phyloP scores from a whole-genome alignment of 805 yeast genomes.

The Henningerozyma blattae region DNA sequence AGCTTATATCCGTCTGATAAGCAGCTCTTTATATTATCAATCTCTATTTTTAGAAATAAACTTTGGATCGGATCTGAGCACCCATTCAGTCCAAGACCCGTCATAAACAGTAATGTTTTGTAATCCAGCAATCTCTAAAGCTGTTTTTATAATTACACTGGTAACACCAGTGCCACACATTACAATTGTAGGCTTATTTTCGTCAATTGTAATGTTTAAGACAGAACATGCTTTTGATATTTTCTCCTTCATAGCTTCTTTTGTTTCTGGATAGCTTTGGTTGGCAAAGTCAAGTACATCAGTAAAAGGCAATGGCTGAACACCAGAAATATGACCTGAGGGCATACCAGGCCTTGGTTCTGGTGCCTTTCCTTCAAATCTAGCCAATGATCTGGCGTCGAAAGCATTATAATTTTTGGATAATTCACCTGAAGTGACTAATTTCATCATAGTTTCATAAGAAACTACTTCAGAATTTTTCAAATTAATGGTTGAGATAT shows the following conservation, averaged over 20 bases:
- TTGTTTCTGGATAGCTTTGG: constrained; percentile 34
- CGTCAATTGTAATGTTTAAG: constrained; percentile 25
- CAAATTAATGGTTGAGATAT: constrained; percentile 26
- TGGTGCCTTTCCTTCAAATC: constrained; percentile 70
- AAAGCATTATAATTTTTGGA: constrained; percentile 40
- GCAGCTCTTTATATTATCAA: no score
- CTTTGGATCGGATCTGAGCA: constrained; percentile 12
- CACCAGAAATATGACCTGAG: constrained; percentile 83
- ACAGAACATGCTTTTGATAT: constrained; percentile 36
- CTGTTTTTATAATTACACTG: constrained; percentile 77
- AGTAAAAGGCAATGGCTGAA: constrained; percentile 64
- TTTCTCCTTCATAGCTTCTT: constrained; percentile 24
- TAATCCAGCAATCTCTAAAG: constrained; percentile 45
- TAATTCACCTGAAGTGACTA: constrained; percentile 39
- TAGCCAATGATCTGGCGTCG: constrained; percentile 70
- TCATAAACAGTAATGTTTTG: constrained; percentile 53
- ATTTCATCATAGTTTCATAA: constrained; percentile 51
- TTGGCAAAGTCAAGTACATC: constrained; percentile 40
- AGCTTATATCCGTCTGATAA: no score
- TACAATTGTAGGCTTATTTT: constrained; percentile 57
- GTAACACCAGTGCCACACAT: constrained; percentile 97
- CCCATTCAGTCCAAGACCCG: constrained; percentile 64
- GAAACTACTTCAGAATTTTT: constrained; percentile 41
- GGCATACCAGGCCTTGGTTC: constrained; percentile 86
- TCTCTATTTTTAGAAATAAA: constrained; percentile 15